Evolutionary conservation across 1,284 basidiomycete genomes (phyloP), one percentile per base, ranked within the genome.

Genomic region (Trametes sp.): DNA sequence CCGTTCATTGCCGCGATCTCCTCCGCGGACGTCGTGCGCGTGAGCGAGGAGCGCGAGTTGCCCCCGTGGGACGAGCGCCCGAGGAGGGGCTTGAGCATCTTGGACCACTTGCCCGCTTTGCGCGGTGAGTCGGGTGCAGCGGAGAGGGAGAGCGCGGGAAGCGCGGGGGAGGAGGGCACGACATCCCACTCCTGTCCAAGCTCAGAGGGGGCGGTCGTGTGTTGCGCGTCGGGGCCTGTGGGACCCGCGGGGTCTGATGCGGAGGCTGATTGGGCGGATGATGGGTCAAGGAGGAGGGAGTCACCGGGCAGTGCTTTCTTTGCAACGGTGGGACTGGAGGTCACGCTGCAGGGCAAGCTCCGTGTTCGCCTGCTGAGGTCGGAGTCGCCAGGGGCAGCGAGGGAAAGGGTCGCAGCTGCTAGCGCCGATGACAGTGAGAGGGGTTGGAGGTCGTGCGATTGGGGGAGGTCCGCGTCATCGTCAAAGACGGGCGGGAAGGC

Each of bases 401-500:
- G 38, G 54, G 57, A 26, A n/a, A 52, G 35, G 42, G 54, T 36
- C n/a, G 21, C 44, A 28, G 67, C 61, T 9, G 62, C 57, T 9
- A 67, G 59, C 45, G 63, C 59, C 13, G 63, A 62, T n/a, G 56
- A 58, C 52, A 66, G 57, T 58, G 65, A 50, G 64, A 64, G 60
- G 9, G 51, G 41, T 50, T 63, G 70, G 45, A 36, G 59, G 44
- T 62, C 62, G 10, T 63, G 24, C 26, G 42, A 52, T 21, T 55
- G 61, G 29, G 61, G 26, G 41, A 52, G 6, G 8, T 64, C 57
- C 59, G 62, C 46, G 51, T 74, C 69, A 55, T 76, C 72, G 59
- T 78, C 75, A 55, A 73, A 71, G 33, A 73, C 69, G 45, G 69
- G 56, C 23, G 71, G 64, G n/a, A 72, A 60, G 41, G 77, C 78